Evolutionary conservation across 257 asterid genomes (phyloP).

Genomic region (Eustoma russellianum): DNA sequence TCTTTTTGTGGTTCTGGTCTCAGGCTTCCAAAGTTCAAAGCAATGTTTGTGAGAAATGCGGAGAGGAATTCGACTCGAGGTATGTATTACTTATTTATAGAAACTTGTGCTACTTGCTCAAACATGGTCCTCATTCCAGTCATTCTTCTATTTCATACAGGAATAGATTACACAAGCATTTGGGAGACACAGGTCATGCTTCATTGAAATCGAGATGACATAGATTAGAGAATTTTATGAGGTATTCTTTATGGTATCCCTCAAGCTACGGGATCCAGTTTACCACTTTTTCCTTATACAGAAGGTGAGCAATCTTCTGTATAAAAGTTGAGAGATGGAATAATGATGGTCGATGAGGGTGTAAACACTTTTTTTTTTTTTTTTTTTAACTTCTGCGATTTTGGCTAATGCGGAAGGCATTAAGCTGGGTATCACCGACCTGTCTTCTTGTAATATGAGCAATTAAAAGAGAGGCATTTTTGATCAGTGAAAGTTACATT

Average conservation of each 20-base stretch:
- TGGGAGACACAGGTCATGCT: constrained; percentile 84
- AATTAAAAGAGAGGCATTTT: no score
- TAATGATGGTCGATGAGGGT: no score
- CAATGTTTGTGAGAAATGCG: constrained; percentile 66
- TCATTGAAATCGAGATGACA: constrained; percentile 41
- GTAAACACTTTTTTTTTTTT: no score
- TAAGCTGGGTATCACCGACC: no score
- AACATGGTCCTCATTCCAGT: constrained; percentile 5
- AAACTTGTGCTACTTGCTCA: constrained; percentile 5
- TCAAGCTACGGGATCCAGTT: not conserved
- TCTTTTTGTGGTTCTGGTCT: not conserved
- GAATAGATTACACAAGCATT: constrained; percentile 72
- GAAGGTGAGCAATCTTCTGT: no score
- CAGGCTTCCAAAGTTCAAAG: constrained; percentile 44
- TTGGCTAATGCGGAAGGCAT: no score
- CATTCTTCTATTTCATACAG: constrained; percentile 25
- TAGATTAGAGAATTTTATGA: constrained; percentile 4
- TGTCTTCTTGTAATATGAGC: no score
- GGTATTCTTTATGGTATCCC: not conserved
- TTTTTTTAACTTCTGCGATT: no score
- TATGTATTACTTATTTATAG: constrained; percentile 8
- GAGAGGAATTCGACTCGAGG: constrained; percentile 76
- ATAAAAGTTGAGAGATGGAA: no score
- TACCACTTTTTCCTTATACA: not conserved
- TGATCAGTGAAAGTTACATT: no score